Percentiles rank a stretch among this genome's conserved stretches.
phyloP scores from a whole-genome alignment of 768 basidiomycete genomes.

The Solioccasus polychromus region DNA sequence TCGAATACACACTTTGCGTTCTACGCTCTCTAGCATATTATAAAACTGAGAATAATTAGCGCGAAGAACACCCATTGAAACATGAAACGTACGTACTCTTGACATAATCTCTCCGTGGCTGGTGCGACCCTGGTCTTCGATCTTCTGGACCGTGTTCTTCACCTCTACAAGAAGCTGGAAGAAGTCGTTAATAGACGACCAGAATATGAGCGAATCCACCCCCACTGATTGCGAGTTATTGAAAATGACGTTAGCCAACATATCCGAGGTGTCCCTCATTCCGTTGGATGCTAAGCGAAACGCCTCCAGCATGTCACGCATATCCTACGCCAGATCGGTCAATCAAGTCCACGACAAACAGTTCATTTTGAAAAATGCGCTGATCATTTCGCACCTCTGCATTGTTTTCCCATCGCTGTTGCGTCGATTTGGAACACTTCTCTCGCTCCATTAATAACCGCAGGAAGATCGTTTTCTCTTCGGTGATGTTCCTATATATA shows the following conservation, averaged over 20 bases:
- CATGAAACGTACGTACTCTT: slow-evolving; percentile 18
- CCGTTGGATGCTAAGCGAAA: slow-evolving; percentile 18
- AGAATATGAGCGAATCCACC: background rate
- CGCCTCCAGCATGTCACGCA: slow-evolving; percentile 24
- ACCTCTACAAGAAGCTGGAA: slow-evolving; percentile 24
- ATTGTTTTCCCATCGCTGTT: slow-evolving; percentile 30
- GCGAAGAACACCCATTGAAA: background rate
- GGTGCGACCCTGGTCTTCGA: slow-evolving; percentile 20
- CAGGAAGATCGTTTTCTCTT: slow-evolving; percentile 53
- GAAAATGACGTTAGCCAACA: slow-evolving; percentile 8
- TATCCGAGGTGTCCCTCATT: slow-evolving; percentile 23
- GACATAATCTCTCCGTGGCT: slow-evolving; percentile 19
- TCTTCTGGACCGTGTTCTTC: slow-evolving; percentile 16
- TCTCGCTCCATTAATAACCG: slow-evolving; percentile 46
- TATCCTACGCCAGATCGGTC: slow-evolving; percentile 20
- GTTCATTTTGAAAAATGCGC: slow-evolving; percentile 2
- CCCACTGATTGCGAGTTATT: slow-evolving; percentile 23
- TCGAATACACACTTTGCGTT: slow-evolving; percentile 20
- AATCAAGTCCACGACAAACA: background rate
- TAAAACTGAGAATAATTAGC: slow-evolving; percentile 24
- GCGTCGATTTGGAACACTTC: slow-evolving; percentile 27
- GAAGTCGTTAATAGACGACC: slow-evolving; percentile 4
- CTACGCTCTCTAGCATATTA: slow-evolving; percentile 21
- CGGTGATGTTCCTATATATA: slow-evolving; percentile 62
- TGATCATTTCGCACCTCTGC: slow-evolving; percentile 21